Base-by-base conservation (phyloP, 2,329 filamentous ascomycete genomes). In the Lasiodiplodia gonubiensis region DNA sequence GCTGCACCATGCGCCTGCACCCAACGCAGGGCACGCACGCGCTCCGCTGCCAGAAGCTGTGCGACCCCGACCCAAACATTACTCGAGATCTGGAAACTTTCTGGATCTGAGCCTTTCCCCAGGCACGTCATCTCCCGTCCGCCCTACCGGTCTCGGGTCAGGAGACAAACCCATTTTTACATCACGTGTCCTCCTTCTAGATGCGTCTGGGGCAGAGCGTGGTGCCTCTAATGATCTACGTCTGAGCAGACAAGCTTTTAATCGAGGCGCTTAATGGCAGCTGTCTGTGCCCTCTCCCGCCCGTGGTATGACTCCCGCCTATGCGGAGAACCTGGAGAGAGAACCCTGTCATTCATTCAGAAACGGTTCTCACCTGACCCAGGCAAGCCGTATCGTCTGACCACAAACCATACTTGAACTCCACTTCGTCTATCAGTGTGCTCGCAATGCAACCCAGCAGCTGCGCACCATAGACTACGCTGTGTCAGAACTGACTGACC, bases 211-310 rank as follows among this genome's bases (percentile, higher is more conserved):
- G 64, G 52, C 64, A 55, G 42, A 57, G 25, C 39, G 37, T 39
- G 42, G 64, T 49, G 53, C 52, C 48, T 49, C 42, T 35, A 57
- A 59, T 66, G 64, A 66, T 66, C 64, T 66, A 66, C 64, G 64
- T 11, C 59, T 63, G 42, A 51, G 12, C 59, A 49, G 59, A 63
- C 59, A 63, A 63, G 59, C 59, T 61, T 39, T 63, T 63, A 59
- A 57, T 54, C 52, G 42, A 59, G 46, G 21, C 42, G 64, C 53
- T 39, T 59, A 66, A 66, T 42, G 64, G 52, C 14, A 66, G 27
- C 59, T 14, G 59, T 63, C 59, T 63, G 59, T 63, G 59, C 59
- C 59, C 57, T 49, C 30, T 48, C 23, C 57, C 57, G 23, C 48
- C 18, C 30, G n/a, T 51, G 27, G 59, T 51, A 63, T 63, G 59